Evolutionary conservation across 805 yeast species (phyloP).

Genomic region (Candida pseudoglaebosa): DNA sequence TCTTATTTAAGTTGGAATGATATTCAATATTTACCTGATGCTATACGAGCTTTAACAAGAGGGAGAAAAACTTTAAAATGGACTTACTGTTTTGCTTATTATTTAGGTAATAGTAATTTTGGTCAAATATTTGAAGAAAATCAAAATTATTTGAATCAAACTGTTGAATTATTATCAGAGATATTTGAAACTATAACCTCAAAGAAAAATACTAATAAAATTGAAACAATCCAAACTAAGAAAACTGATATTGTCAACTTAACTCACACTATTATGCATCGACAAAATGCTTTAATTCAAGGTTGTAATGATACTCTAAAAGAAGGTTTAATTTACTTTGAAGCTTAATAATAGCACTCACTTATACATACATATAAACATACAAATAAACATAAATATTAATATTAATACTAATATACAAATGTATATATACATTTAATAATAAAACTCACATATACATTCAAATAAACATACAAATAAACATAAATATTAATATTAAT

Average conservation of each 20-base stretch:
- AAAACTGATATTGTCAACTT: conserved; percentile 40
- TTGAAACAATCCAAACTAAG: conserved; percentile 29
- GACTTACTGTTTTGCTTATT: conserved; percentile 82
- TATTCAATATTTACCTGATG: conserved; percentile 75
- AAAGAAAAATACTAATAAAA: conserved; percentile 21
- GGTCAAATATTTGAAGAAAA: conserved; percentile 66
- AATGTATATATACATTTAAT: too few relatives aligned
- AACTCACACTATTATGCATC: conserved; percentile 37
- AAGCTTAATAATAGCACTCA: too few relatives aligned
- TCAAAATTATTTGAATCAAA: conserved; percentile 58
- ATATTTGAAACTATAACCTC: conserved; percentile 45
- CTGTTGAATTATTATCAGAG: conserved; percentile 67
- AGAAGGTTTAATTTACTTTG: conserved; percentile 27
- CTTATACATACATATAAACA: too few relatives aligned
- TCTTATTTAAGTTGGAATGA: conserved; percentile 86
- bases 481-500: too few relatives aligned
- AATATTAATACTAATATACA: too few relatives aligned
- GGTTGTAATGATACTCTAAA: conserved; percentile 41
- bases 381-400: too few relatives aligned
- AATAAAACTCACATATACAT: too few relatives aligned
- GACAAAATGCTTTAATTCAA: conserved; percentile 40
- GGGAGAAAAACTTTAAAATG: conserved; percentile 82
- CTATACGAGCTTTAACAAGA: conserved; percentile 57
- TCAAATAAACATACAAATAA: too few relatives aligned
- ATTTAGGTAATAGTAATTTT: conserved; percentile 50